These are phyloP conservation scores for Pinus taeda DNA, from an alignment of 75 land plant species.

Conservation along the genomic window DNA sequence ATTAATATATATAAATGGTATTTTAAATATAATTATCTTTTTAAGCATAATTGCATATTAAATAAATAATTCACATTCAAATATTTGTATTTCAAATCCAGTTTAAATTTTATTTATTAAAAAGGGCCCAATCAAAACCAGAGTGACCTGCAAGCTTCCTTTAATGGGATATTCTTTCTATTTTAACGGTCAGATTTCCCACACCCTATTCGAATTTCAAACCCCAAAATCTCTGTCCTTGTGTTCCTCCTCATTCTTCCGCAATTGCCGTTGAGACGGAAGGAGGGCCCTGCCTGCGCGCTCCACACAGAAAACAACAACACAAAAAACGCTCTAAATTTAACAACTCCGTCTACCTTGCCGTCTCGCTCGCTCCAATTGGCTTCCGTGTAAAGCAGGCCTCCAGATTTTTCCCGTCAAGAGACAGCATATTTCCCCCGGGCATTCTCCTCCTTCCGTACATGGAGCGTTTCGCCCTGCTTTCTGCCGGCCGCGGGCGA, in stretches of 20 bases:
- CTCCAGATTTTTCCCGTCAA: background rate
- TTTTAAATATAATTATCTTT: too few relatives aligned
- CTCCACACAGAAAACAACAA: background rate
- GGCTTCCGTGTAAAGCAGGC: background rate
- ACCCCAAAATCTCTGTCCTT: background rate
- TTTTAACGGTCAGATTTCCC: constrained; percentile 3
- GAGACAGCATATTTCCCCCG: background rate
- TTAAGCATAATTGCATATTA: too few relatives aligned
- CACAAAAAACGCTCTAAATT: too few relatives aligned
- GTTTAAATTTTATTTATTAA: too few relatives aligned
- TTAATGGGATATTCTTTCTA: too few relatives aligned
- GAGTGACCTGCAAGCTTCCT: too few relatives aligned
- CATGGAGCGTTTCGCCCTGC: background rate
- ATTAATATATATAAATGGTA: too few relatives aligned
- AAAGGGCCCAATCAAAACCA: too few relatives aligned
- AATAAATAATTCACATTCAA: too few relatives aligned
- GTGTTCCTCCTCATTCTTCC: background rate
- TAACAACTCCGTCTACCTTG: background rate
- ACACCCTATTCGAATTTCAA: background rate
- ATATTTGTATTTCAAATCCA: too few relatives aligned
- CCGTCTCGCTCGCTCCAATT: background rate
- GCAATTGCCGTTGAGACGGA: background rate
- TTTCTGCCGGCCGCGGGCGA: background rate
- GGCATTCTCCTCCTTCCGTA: background rate
- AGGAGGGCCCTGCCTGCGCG: background rate